A percentile compares a stretch with the other conserved stretches of the same genome.
These are phyloP conservation scores for Exophiala lecanii-corni DNA, from an alignment of 2,329 filamentous ascomycete species.

Conservation along the genomic window DNA sequence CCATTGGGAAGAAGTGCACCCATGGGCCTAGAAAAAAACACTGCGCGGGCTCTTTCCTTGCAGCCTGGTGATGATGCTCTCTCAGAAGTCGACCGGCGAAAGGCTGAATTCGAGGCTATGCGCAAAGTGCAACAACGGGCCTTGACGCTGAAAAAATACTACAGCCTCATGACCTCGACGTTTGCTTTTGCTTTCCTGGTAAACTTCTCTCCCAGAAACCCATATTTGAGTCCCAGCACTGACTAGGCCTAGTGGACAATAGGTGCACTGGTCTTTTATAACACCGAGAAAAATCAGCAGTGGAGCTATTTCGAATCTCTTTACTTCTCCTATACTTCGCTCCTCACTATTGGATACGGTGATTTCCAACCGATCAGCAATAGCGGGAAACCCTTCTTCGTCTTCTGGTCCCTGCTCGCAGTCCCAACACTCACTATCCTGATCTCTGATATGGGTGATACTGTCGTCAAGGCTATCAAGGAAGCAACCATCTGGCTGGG, in stretches of 20 bases:
- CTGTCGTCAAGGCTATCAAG: conserved; percentile 50
- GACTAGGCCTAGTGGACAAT: conserved; percentile 40
- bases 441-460: conserved; percentile 51
- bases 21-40: conserved; percentile 12
- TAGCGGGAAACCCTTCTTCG: conserved; percentile 51
- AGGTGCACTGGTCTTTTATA: conserved; percentile 48
- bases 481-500: conserved; percentile 54
- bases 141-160: conserved; percentile 40
- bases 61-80: conserved; percentile 18
- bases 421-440: conserved; percentile 52
- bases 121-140: conserved; percentile 41
- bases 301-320: conserved; percentile 51
- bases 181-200: conserved; percentile 32
- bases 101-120: conserved; percentile 43
- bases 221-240: not conserved
- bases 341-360: conserved; percentile 54
- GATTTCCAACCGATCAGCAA: conserved; percentile 46
- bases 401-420: conserved; percentile 53
- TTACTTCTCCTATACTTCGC: conserved; percentile 51
- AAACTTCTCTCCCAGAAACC: not conserved
- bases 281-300: conserved; percentile 41
- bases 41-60: conserved; percentile 11
- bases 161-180: conserved; percentile 37
- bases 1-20: conserved; percentile 6
- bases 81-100: conserved; percentile 24